A percentile compares a stretch with the other conserved stretches of the same genome.
These are phyloP conservation scores for Ascochyta koolunga DNA, from an alignment of 2,329 filamentous ascomycete species.

Conservation along the genomic window DNA sequence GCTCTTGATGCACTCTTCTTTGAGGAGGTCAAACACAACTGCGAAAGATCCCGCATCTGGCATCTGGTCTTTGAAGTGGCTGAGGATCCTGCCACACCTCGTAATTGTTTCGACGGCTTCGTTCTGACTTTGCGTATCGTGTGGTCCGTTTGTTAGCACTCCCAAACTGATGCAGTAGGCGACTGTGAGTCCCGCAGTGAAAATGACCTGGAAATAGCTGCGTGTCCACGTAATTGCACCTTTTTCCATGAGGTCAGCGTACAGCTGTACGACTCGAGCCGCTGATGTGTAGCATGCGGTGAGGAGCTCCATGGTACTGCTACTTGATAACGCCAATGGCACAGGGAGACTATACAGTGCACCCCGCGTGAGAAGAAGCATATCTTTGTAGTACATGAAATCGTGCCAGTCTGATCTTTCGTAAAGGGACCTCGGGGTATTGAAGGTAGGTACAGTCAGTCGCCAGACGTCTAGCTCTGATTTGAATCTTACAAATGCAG, in stretches of 20 bases:
- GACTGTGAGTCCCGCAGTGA: constrained; percentile 50
- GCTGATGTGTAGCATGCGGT: constrained; percentile 45
- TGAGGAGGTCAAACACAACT: constrained; percentile 34
- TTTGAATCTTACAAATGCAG: constrained; percentile 29
- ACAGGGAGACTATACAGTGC: constrained; percentile 49
- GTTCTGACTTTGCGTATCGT: neutral
- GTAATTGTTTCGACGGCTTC: constrained; percentile 12
- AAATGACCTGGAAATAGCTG: constrained; percentile 58
- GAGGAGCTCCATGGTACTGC: constrained; percentile 18
- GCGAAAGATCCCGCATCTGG: constrained; percentile 35
- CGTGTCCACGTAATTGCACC: constrained; percentile 52
- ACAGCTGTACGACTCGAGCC: constrained; percentile 47
- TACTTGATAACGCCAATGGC: neutral
- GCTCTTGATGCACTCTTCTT: constrained; percentile 26
- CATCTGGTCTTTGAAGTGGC: constrained; percentile 33
- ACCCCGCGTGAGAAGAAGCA: constrained; percentile 49
- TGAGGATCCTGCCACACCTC: constrained; percentile 28
- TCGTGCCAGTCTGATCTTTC: constrained; percentile 55
- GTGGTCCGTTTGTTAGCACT: constrained; percentile 27
- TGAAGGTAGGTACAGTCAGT: constrained; percentile 39
- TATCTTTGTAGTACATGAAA: constrained; percentile 51
- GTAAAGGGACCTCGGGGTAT: constrained; percentile 49
- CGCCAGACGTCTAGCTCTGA: constrained; percentile 49
- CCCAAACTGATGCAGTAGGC: constrained; percentile 29
- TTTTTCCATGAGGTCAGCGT: constrained; percentile 46